phyloP scores from a whole-genome alignment of 441 rosid genomes.

The Flueggea neowawraea region DNA sequence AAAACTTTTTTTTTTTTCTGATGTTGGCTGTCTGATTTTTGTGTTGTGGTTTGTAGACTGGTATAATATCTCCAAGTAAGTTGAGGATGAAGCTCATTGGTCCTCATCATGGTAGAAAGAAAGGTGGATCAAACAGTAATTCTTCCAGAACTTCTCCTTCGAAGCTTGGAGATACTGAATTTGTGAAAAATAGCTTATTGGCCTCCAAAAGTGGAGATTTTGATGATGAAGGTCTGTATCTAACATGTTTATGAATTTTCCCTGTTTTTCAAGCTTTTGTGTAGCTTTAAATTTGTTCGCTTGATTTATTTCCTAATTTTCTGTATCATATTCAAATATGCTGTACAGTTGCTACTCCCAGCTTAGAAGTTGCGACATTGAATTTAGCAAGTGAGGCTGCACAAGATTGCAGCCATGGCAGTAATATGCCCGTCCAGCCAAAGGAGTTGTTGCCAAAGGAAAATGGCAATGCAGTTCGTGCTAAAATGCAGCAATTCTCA shows the following conservation, averaged over 20 bases:
- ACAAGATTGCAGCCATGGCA: slow-evolving; percentile 21
- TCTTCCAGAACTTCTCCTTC: slow-evolving; percentile 98
- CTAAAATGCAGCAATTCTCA: slow-evolving; percentile 41
- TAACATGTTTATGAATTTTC: neutral
- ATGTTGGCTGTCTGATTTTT: neutral
- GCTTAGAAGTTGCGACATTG: slow-evolving; percentile 28
- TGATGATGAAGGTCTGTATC: slow-evolving; percentile 53
- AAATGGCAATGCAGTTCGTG: slow-evolving; percentile 26
- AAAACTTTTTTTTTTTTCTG: too few relatives aligned
- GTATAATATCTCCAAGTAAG: slow-evolving; percentile 87
- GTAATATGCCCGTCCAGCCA: slow-evolving; percentile 24
- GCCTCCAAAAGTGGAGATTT: slow-evolving; percentile 43
- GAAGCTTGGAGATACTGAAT: slow-evolving; percentile 69
- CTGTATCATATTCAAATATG: neutral
- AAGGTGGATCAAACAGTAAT: slow-evolving; percentile 68
- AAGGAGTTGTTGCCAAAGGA: slow-evolving; percentile 31
- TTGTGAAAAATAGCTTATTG: slow-evolving; percentile 66
- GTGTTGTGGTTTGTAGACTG: slow-evolving; percentile 40
- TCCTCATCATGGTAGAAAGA: slow-evolving; percentile 52
- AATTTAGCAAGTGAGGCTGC: slow-evolving; percentile 29
- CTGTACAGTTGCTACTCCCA: slow-evolving; percentile 31
- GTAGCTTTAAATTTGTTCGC: neutral
- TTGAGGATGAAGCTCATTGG: slow-evolving; percentile 90
- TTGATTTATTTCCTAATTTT: slow-evolving; percentile 1
- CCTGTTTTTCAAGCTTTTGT: neutral